phyloP scores from a whole-genome alignment of 2,329 filamentous ascomycete genomes.

The Monosporascus sp. region DNA sequence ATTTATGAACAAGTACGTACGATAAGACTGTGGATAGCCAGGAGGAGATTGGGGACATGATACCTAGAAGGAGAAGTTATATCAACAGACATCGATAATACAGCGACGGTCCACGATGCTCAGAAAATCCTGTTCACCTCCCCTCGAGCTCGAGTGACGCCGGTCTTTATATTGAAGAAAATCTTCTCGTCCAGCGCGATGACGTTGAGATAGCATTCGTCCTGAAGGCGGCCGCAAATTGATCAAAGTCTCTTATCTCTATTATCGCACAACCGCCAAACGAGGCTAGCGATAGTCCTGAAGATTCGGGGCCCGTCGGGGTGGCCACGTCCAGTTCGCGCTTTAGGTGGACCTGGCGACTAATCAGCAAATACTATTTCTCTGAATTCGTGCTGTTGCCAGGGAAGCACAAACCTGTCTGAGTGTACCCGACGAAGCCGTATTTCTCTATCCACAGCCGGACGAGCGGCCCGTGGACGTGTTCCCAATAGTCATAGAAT shows the following conservation, averaged over 20 bases:
- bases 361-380: no score
- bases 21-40: constrained; percentile 29
- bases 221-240: constrained; percentile 23
- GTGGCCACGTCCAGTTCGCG: no score
- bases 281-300: no score
- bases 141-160: constrained; percentile 15
- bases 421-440: no score
- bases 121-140: constrained; percentile 8
- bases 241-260: constrained; percentile 20
- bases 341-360: no score
- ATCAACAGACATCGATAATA: background rate
- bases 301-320: constrained; percentile 9
- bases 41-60: background rate
- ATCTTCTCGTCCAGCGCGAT: constrained; percentile 25
- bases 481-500: no score
- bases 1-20: constrained; percentile 76
- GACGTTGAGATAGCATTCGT: constrained; percentile 23
- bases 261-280: constrained; percentile 29
- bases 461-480: no score
- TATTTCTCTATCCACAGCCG: no score
- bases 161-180: constrained; percentile 24
- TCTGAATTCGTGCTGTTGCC: no score
- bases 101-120: no score
- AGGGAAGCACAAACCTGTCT: no score
- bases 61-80: background rate